A percentile compares a stretch with the other conserved stretches of the same genome.
Evolutionary conservation across 306 rosid genomes (phyloP).

Genomic region (Carpinus viminea): DNA sequence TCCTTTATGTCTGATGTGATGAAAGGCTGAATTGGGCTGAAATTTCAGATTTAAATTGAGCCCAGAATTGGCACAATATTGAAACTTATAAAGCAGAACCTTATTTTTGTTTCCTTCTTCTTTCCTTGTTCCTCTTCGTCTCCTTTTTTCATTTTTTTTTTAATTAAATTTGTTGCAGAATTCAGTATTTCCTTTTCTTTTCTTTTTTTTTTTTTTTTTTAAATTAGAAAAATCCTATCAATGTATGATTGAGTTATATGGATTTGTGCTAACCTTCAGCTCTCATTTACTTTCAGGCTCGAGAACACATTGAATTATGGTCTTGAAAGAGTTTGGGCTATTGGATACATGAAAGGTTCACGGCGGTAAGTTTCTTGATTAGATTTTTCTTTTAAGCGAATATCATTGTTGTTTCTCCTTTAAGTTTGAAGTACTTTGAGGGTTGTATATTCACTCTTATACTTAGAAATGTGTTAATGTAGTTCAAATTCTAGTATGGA

Average conservation of each 20-base stretch:
- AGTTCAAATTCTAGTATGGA: not conserved
- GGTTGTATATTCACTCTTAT: not conserved
- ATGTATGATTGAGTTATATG: conserved; percentile 1
- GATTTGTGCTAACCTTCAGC: not conserved
- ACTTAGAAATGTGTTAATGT: conserved; percentile 17
- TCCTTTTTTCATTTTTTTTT: not conserved
- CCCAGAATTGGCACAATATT: not conserved
- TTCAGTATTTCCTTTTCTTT: not conserved
- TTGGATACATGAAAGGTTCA: conserved; percentile 97
- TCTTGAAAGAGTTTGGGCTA: conserved; percentile 99
- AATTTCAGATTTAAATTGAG: not conserved
- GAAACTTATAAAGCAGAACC: not conserved
- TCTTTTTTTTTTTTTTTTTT: not conserved
- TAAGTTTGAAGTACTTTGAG: conserved; percentile 3
- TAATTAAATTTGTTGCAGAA: not conserved
- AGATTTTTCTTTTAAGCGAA: conserved; percentile 7
- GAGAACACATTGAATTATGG: conserved; percentile 97
- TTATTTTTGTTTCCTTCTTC: not conserved
- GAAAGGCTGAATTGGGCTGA: too few relatives aligned
- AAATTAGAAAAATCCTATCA: not conserved
- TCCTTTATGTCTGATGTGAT: not conserved
- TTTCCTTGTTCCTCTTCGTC: not conserved
- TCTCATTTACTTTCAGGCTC: conserved; percentile 65
- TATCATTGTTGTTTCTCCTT: conserved; percentile 6
- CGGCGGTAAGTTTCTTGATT: conserved; percentile 65